A percentile compares a stretch with the other conserved stretches of the same genome.
Evolutionary conservation across 306 rosid genomes (phyloP).

Genomic region (Benincasa hispida): DNA sequence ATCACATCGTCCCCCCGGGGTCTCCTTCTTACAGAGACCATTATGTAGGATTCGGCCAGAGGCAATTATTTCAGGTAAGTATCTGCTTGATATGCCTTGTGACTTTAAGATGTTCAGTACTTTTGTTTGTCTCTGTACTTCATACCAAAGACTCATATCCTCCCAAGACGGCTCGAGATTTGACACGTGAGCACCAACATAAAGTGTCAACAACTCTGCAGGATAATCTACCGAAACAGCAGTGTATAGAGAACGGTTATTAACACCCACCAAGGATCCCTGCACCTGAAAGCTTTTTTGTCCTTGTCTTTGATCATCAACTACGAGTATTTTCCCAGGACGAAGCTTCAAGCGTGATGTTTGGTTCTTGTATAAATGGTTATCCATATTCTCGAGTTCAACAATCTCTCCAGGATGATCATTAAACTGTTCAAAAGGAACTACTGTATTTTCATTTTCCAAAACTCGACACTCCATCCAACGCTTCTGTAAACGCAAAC

Average conservation of each 20-base stretch:
- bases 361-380: constrained; percentile 20
- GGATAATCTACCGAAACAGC: constrained; percentile 63
- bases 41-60: constrained; percentile 80
- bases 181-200: constrained; percentile 75
- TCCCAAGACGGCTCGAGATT: constrained; percentile 90
- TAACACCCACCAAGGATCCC: constrained; percentile 55
- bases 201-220: constrained; percentile 37
- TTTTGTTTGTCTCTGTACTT: constrained; percentile 91
- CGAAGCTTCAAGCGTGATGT: constrained; percentile 44
- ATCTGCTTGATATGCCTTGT: constrained; percentile 54
- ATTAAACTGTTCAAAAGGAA: constrained; percentile 36
- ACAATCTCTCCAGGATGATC: constrained; percentile 57
- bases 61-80: constrained; percentile 66
- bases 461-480: constrained; percentile 50
- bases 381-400: constrained; percentile 52
- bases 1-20: constrained; percentile 69
- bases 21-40: constrained; percentile 63
- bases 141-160: constrained; percentile 98
- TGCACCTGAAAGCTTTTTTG: constrained; percentile 72
- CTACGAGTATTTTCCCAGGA: constrained; percentile 44
- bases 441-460: constrained; percentile 46
- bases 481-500: constrained; percentile 85
- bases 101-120: constrained; percentile 63
- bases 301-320: constrained; percentile 74
- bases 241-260: constrained; percentile 43